These are phyloP conservation scores for Venturia oleaginea DNA, from an alignment of 2,329 filamentous ascomycete species.

Conservation along the genomic window DNA sequence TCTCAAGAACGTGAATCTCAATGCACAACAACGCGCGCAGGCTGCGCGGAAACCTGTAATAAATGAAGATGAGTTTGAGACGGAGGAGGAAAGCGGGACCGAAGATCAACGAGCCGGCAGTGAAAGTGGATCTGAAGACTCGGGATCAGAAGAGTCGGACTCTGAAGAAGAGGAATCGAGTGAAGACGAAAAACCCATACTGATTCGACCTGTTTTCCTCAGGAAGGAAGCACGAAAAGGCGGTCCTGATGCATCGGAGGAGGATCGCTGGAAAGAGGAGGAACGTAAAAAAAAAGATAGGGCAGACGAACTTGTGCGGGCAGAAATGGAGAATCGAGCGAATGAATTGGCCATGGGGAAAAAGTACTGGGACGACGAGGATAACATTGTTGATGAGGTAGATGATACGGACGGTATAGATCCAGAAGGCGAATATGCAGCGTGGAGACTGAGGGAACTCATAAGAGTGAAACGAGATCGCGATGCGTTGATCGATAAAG, in stretches of 20 bases:
- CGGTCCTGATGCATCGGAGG: slow-evolving; percentile 25
- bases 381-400: slow-evolving; percentile 60
- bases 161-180: slow-evolving; percentile 30
- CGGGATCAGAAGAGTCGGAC: slow-evolving; percentile 33
- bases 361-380: slow-evolving; percentile 75
- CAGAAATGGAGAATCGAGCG: slow-evolving; percentile 75
- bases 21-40: slow-evolving; percentile 23
- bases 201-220: slow-evolving; percentile 58
- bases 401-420: slow-evolving; percentile 85
- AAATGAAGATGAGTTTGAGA: slow-evolving; percentile 52
- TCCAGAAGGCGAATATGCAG: slow-evolving; percentile 77
- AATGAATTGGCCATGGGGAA: slow-evolving; percentile 66
- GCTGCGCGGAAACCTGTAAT: slow-evolving; percentile 26
- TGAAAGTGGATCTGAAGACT: slow-evolving; percentile 4
- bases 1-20: slow-evolving; percentile 34
- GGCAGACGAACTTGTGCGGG: slow-evolving; percentile 73
- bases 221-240: slow-evolving; percentile 49
- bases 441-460: slow-evolving; percentile 90
- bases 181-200: slow-evolving; percentile 45
- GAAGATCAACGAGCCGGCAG: slow-evolving; percentile 16
- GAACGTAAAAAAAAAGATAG: slow-evolving; percentile 56
- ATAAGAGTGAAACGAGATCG: slow-evolving; percentile 81
- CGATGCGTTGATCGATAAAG: slow-evolving; percentile 71
- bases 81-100: slow-evolving; percentile 36
- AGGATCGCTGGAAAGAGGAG: slow-evolving; percentile 38